Evolutionary conservation across 495 filamentous ascomycete genomes (phyloP).

Genomic region (Astrocystis sublimbata): DNA sequence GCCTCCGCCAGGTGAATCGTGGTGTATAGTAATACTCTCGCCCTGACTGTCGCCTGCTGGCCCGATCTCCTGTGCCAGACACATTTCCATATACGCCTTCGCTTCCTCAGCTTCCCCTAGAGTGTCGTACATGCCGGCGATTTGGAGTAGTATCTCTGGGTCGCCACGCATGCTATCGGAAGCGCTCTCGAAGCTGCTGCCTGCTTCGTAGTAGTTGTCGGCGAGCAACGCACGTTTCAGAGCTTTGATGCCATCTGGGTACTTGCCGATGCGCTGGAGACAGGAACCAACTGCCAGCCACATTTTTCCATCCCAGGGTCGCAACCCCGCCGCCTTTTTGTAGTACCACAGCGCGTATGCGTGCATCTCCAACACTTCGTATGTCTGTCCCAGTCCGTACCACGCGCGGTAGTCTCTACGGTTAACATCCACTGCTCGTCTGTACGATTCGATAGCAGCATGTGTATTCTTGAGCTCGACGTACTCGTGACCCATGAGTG

Average conservation of each 20-base stretch:
- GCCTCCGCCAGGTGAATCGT: conserved; percentile 51
- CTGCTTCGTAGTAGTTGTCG: conserved; percentile 72
- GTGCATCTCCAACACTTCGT: conserved; percentile 97
- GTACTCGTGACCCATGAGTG: conserved; percentile 98
- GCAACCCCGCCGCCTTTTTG: conserved; percentile 86
- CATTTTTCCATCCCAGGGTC: conserved; percentile 95
- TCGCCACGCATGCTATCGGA: conserved; percentile 63
- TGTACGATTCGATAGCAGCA: conserved; percentile 95
- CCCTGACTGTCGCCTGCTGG: conserved; percentile 42
- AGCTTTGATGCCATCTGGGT: conserved; percentile 86
- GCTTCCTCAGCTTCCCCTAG: conserved; percentile 75
- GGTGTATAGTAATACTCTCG: conserved; percentile 50
- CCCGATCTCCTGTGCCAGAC: conserved; percentile 83
- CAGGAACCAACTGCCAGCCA: conserved; percentile 95
- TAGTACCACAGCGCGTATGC: conserved; percentile 97
- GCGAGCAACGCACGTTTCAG: conserved; percentile 88
- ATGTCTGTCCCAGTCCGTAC: conserved; percentile 97
- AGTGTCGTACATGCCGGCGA: conserved; percentile 84
- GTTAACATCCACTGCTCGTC: conserved; percentile 94
- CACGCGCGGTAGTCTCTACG: conserved; percentile 96
- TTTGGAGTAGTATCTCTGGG: conserved; percentile 85
- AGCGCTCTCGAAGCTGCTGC: conserved; percentile 45
- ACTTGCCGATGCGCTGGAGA: conserved; percentile 79
- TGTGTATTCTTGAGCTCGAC: conserved; percentile 99
- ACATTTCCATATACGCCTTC: conserved; percentile 91